Conservation (phyloP, 2,329 filamentous ascomycete genomes). For the Cercospora janseana region DNA sequence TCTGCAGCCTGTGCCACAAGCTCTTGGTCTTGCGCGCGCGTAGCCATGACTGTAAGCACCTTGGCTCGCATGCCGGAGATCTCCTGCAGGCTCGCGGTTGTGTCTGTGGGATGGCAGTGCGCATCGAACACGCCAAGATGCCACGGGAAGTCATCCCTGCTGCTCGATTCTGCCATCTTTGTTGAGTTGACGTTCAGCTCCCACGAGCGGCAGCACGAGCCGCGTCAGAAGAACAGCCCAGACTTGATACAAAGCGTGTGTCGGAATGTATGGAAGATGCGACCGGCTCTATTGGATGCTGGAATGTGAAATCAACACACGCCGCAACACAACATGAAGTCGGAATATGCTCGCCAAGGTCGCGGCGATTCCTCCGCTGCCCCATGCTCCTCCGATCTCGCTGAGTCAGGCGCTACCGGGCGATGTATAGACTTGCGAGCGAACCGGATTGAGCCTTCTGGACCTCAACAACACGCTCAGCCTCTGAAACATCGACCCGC, state of each 20-base stretch:
- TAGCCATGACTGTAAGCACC: conserved; percentile 72
- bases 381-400: not conserved
- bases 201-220: not conserved
- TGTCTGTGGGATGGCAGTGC: conserved; percentile 82
- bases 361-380: not conserved
- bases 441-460: not conserved
- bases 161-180: conserved; percentile 21
- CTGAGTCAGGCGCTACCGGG: not conserved
- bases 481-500: not conserved
- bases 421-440: not conserved
- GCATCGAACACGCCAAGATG: conserved; percentile 70
- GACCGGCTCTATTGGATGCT: no score
- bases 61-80: conserved; percentile 66
- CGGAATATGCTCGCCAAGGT: conserved; percentile 8
- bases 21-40: conserved; percentile 70
- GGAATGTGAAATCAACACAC: no score
- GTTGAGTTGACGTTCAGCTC: not conserved
- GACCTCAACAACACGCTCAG: conserved; percentile 5
- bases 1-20: conserved; percentile 65
- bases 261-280: not conserved
- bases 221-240: not conserved
- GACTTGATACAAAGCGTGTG: not conserved
- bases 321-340: conserved; percentile 4
- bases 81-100: conserved; percentile 58
- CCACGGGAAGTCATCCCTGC: conserved; percentile 59